Conservation (phyloP, 2,329 filamentous ascomycete genomes). For the Epichloe uncinata region DNA sequence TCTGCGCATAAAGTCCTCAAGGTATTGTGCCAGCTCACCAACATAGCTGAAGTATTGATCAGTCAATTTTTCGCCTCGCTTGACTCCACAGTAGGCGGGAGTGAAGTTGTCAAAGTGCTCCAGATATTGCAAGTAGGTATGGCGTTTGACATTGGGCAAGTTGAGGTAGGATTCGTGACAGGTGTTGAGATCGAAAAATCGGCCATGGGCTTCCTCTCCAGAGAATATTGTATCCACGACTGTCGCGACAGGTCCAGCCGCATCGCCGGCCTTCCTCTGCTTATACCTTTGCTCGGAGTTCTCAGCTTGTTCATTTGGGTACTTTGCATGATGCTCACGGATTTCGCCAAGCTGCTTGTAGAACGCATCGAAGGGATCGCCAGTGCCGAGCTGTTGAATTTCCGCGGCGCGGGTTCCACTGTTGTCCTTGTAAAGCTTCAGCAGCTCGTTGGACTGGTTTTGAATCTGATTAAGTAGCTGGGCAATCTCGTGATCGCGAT, state of each 20-base stretch:
- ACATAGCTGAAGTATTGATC: slow-evolving; percentile 90
- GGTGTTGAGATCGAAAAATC: slow-evolving; percentile 77
- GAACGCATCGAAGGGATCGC: slow-evolving; percentile 83
- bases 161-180: slow-evolving; percentile 86
- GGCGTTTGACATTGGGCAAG: slow-evolving; percentile 68
- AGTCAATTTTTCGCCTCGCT: slow-evolving; percentile 72
- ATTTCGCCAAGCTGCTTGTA: slow-evolving; percentile 72
- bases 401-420: slow-evolving; percentile 62
- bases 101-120: slow-evolving; percentile 82
- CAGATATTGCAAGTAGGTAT: slow-evolving; percentile 86
- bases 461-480: slow-evolving; percentile 82
- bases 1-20: slow-evolving; percentile 77
- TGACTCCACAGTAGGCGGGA: slow-evolving; percentile 59
- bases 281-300: slow-evolving; percentile 92
- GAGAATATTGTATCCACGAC: slow-evolving; percentile 88
- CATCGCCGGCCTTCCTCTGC: slow-evolving; percentile 47
- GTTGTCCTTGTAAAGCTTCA: slow-evolving; percentile 74
- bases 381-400: slow-evolving; percentile 69
- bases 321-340: slow-evolving; percentile 77
- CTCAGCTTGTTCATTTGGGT: slow-evolving; percentile 89
- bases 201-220: slow-evolving; percentile 85
- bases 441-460: slow-evolving; percentile 65
- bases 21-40: slow-evolving; percentile 63
- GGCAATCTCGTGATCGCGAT: slow-evolving; percentile 82
- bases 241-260: slow-evolving; percentile 47